Evolutionary conservation across 192 early-diverging fungal genomes (phyloP), one percentile per base, ranked within the genome.

Genomic region (Obelidium mucronatum): DNA sequence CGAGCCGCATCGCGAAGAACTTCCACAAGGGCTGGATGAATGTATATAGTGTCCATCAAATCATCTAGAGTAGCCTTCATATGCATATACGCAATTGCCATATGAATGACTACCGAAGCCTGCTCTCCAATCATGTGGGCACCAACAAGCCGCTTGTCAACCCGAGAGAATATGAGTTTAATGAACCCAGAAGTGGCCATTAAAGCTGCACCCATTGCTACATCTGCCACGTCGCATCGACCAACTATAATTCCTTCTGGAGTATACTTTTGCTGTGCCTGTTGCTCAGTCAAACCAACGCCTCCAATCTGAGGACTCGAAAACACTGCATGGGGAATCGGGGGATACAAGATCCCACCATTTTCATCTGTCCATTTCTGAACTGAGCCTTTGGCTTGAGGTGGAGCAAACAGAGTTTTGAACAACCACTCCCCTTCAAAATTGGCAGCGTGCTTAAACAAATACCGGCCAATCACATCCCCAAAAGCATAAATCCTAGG

Each of bases 371-470:
- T 24, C 69, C 69, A 71, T 26, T 35, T 19, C 28, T 40, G 15
- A 15, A 71, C 22, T 8, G 22, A 56, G 19, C 34, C 55, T 31
- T 19, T 19, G 3, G 3, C 6, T 24, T 52, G 17, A 39, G 59
- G 63, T 17, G 56, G 37, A 28, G 40, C 51, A 63, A 71, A 62
- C 31, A 59, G 37, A 22, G 65, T 71, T 35, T 59, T 68, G 58
- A 82, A 82, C 48, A 80, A 69, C 75, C 77, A 82, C 52, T 77
- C 75, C 17, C 81, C 81, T 69, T 82, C 78, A 40, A 67, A 82
- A 53, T 82, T 82, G 11, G 81, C 79, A 17, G 71, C 66, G 36
- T 82, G 81, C 53, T 80, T 75, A 72, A 82, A 82, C 52, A 82
- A 68, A 56, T 79, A 59, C 24, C 79, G 74, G 8, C 81, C 81